Conservation (phyloP, 768 basidiomycete genomes). For the Sarcodon sp. region DNA sequence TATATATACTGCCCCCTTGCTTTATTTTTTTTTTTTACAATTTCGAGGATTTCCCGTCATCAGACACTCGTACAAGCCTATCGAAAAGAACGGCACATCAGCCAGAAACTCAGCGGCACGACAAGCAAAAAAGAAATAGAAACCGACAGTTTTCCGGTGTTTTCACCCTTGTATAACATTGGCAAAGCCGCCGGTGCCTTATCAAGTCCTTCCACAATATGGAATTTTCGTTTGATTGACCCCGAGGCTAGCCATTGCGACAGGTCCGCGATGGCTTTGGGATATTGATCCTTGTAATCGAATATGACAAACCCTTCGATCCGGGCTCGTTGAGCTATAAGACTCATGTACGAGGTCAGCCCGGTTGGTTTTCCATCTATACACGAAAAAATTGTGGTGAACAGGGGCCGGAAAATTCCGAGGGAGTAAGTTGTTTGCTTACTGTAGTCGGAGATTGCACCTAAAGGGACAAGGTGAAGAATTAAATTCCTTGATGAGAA, state of each 20-base stretch:
- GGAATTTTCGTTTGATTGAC: constrained; percentile 69
- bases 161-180: constrained; percentile 63
- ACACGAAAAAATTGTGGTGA: neutral
- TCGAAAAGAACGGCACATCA: too few species aligned
- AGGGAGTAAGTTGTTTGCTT: constrained; percentile 11
- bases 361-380: constrained; percentile 54
- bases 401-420: neutral
- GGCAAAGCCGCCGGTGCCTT: constrained; percentile 60
- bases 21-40: too few species aligned
- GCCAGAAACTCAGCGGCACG: neutral
- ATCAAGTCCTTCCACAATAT: constrained; percentile 65
- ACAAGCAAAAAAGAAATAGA: neutral
- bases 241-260: constrained; percentile 47
- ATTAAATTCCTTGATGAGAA: neutral
- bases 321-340: constrained; percentile 69
- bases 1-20: too few species aligned
- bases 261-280: constrained; percentile 44
- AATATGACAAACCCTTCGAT: constrained; percentile 75
- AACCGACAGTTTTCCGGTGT: constrained; percentile 62
- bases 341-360: constrained; percentile 47
- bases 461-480: constrained; percentile 18
- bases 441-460: constrained; percentile 83
- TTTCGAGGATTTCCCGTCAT: too few species aligned
- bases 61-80: too few species aligned
- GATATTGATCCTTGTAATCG: constrained; percentile 57